phyloP scores from a whole-genome alignment of 2,329 filamentous ascomycete species.

The Aspergillus latus region DNA sequence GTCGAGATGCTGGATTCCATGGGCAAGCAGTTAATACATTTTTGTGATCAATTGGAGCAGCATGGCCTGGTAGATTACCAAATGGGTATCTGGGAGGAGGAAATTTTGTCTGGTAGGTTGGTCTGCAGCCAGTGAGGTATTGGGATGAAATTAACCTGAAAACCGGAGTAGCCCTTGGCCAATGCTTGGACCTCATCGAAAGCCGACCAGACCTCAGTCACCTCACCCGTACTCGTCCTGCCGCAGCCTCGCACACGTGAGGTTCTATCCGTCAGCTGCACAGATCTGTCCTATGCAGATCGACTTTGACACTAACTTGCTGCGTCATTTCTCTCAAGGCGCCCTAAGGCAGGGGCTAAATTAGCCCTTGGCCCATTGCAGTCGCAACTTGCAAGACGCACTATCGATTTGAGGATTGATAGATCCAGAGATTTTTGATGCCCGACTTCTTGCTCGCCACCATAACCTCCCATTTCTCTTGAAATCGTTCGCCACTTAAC shows the following conservation, averaged over 20 bases:
- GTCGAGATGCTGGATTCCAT: conserved; percentile 71
- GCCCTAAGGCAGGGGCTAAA: conserved; percentile 17
- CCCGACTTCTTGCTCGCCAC: background rate
- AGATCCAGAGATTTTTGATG: conserved; percentile 13
- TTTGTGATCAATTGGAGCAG: conserved; percentile 84
- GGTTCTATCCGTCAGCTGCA: conserved; percentile 1
- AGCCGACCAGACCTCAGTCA: conserved; percentile 30
- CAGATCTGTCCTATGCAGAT: conserved; percentile 2
- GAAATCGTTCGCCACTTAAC: background rate
- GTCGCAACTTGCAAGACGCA: conserved; percentile 7
- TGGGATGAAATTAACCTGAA: conserved; percentile 1
- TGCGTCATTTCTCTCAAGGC: conserved; percentile 10
- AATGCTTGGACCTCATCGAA: conserved; percentile 56
- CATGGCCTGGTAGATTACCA: conserved; percentile 97
- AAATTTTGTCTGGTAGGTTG: conserved; percentile 76
- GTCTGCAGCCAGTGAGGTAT: background rate
- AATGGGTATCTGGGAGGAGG: conserved; percentile 93
- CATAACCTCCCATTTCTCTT: background rate
- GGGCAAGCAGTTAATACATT: conserved; percentile 74
- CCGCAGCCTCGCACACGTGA: conserved; percentile 29
- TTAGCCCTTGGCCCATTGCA: conserved; percentile 12
- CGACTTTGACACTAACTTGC: conserved; percentile 10
- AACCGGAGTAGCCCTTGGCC: conserved; percentile 47
- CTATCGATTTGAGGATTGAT: conserved; percentile 17
- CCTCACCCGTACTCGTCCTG: conserved; percentile 22